These are phyloP conservation scores for Gleditsia sinensis DNA, from an alignment of 306 rosid genomes.

Conservation along the genomic window DNA sequence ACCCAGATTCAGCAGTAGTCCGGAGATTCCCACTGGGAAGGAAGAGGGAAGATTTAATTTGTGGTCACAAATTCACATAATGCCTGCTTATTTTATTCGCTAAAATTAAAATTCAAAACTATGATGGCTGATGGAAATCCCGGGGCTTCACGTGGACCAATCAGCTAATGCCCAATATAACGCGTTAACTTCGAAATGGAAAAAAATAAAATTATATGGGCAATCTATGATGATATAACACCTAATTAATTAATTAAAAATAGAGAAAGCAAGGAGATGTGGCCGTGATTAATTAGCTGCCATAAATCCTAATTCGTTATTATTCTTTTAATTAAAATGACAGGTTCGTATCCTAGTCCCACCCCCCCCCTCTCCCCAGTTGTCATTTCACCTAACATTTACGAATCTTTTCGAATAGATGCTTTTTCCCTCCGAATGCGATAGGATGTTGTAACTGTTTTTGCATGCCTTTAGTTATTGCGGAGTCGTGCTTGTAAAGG, in stretches of 20 bases:
- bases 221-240: neutral
- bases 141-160: constrained; percentile 44
- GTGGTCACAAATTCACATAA: constrained; percentile 32
- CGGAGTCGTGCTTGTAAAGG: neutral
- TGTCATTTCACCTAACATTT: neutral
- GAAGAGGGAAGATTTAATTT: neutral
- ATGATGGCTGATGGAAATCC: constrained; percentile 32
- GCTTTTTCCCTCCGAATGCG: neutral
- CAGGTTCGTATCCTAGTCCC: neutral
- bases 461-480: neutral
- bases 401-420: neutral
- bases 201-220: too few species aligned
- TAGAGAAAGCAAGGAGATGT: constrained; percentile 5
- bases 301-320: neutral
- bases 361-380: too few species aligned
- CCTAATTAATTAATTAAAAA: constrained; percentile 25
- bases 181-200: too few species aligned
- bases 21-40: neutral
- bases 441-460: neutral
- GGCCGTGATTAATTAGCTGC: neutral
- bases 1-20: neutral
- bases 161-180: constrained; percentile 34
- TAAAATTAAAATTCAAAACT: neutral
- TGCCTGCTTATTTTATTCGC: constrained; percentile 1
- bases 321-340: neutral